Percentiles rank a stretch among this genome's conserved stretches.
Evolutionary conservation across 345 rosid species (phyloP).

Genomic region (Gossypium rotundifolium): DNA sequence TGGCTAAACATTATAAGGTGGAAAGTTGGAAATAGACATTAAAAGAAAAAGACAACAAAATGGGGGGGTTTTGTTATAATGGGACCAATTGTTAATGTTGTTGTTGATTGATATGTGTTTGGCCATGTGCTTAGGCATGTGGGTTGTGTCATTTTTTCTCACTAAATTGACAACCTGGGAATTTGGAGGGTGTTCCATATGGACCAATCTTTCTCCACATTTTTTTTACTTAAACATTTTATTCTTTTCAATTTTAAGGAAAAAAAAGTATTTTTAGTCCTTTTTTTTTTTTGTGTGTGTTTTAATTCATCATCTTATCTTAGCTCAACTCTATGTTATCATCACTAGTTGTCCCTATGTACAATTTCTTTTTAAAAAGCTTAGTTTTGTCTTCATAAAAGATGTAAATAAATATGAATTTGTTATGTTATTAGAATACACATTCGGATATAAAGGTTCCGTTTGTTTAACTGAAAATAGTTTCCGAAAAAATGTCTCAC

Average conservation of each 20-base stretch:
- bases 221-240: neutral
- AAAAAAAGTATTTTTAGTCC: neutral
- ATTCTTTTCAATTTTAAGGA: neutral
- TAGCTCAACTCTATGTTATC: neutral
- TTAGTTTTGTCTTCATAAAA: no score
- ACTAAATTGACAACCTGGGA: neutral
- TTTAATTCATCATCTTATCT: neutral
- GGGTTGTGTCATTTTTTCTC: neutral
- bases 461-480: no score
- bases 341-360: neutral
- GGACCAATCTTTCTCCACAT: neutral
- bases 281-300: neutral
- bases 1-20: neutral
- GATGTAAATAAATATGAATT: no score
- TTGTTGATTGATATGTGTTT: neutral
- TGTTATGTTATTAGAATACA: no score
- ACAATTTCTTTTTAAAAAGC: no score
- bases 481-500: accelerated
- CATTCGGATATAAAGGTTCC: no score
- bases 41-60: neutral
- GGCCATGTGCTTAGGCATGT: slow-evolving; percentile 1
- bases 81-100: neutral
- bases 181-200: neutral
- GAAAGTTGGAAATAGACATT: neutral
- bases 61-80: neutral